Evolutionary conservation across 2,329 filamentous ascomycete species (phyloP).

Genomic region (Exophiala bonariae): DNA sequence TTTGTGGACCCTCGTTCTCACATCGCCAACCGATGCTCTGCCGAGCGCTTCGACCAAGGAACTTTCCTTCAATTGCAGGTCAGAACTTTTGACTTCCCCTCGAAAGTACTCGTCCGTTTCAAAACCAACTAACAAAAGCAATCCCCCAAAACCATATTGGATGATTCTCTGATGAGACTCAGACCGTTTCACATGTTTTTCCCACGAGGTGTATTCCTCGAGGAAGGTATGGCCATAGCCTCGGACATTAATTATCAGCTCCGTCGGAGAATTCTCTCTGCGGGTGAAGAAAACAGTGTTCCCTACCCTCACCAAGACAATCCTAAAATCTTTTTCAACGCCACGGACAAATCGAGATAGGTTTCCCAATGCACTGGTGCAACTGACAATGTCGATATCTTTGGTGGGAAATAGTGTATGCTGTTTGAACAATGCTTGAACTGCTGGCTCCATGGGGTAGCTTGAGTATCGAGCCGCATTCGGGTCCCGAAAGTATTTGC

Average conservation of each 20-base stretch:
- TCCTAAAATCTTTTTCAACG: conserved; percentile 54
- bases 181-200: conserved; percentile 53
- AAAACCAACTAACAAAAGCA: conserved; percentile 55
- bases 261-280: conserved; percentile 59
- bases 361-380: conserved; percentile 49
- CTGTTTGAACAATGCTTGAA: conserved; percentile 35
- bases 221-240: conserved; percentile 69
- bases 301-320: conserved; percentile 57
- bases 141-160: conserved; percentile 56
- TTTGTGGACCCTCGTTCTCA: neutral
- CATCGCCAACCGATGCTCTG: neutral
- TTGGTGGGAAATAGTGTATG: conserved; percentile 37
- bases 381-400: conserved; percentile 58
- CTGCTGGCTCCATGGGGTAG: conserved; percentile 38
- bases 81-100: neutral
- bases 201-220: conserved; percentile 66
- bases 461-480: conserved; percentile 34
- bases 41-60: neutral
- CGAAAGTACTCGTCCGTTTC: conserved; percentile 59
- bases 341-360: conserved; percentile 50
- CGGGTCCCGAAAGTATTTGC: conserved; percentile 47
- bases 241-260: conserved; percentile 54
- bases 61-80: neutral
- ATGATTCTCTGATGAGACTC: conserved; percentile 64
- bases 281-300: conserved; percentile 64